Percentiles rank a stretch among this genome's conserved stretches.
These are phyloP conservation scores for Massariosphaeria phaeospora DNA, from an alignment of 495 filamentous ascomycete genomes.

Conservation along the genomic window DNA sequence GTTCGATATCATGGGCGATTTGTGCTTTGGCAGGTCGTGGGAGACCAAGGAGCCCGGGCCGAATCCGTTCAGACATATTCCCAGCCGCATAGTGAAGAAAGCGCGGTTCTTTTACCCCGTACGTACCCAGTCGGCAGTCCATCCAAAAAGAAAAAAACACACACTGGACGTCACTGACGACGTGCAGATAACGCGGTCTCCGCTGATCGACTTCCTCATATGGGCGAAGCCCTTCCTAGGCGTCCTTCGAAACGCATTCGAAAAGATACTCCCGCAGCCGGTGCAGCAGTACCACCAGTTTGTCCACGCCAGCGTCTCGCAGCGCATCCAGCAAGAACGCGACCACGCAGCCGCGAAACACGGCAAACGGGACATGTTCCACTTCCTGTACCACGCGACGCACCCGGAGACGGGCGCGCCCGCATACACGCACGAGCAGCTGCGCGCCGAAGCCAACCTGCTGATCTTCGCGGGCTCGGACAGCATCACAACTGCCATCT, in stretches of 20 bases:
- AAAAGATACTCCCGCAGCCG: background rate
- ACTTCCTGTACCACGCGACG: conserved; percentile 34
- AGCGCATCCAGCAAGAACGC: background rate
- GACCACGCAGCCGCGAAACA: background rate
- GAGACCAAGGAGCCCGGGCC: conserved; percentile 25
- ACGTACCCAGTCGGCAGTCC: background rate
- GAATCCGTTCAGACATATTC: conserved; percentile 25
- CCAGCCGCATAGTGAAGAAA: conserved; percentile 23
- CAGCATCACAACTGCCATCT: background rate
- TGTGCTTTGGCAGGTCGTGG: conserved; percentile 64
- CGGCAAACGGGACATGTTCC: conserved; percentile 37
- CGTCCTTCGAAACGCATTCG: too few species aligned
- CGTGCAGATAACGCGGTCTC: too few species aligned
- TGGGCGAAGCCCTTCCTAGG: too few species aligned
- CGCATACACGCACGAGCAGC: conserved; percentile 16
- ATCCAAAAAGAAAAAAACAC: too few species aligned
- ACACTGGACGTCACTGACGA: background rate
- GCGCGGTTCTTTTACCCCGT: conserved; percentile 8
- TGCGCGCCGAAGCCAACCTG: conserved; percentile 24
- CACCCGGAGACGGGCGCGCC: conserved; percentile 30
- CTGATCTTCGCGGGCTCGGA: conserved; percentile 34
- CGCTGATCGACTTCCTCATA: too few species aligned
- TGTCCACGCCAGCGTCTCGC: conserved; percentile 4
- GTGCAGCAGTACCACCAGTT: conserved; percentile 5
- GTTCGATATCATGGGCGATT: conserved; percentile 67